These are phyloP conservation scores for Chaetomidium leptoderma DNA, from an alignment of 495 filamentous ascomycete species.

Conservation along the genomic window DNA sequence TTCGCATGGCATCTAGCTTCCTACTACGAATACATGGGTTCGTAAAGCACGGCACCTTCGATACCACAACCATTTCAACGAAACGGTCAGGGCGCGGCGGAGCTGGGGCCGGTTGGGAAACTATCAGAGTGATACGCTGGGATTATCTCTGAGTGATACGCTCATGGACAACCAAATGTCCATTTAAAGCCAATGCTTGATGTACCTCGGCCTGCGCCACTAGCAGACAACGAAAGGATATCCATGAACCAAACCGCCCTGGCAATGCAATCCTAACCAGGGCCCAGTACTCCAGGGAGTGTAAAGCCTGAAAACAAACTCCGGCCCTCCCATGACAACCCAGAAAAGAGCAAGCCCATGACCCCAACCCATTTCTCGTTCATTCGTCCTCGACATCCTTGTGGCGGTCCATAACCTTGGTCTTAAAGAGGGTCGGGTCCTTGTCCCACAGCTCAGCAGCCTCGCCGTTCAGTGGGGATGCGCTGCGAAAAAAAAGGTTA, in stretches of 20 bases:
- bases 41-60: constrained; percentile 35
- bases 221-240: constrained; percentile 31
- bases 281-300: constrained; percentile 24
- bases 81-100: constrained; percentile 18
- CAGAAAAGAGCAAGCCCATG: constrained; percentile 10
- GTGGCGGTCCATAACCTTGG: constrained; percentile 55
- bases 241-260: constrained; percentile 34
- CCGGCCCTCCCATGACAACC: constrained; percentile 38
- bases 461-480: constrained; percentile 92
- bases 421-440: constrained; percentile 81
- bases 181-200: constrained; percentile 32
- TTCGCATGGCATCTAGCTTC: constrained; percentile 52
- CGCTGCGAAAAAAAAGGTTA: constrained; percentile 47
- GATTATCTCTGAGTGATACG: constrained; percentile 29
- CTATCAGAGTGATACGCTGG: constrained; percentile 22
- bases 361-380: constrained; percentile 13
- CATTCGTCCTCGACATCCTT: constrained; percentile 55
- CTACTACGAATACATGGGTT: constrained; percentile 47
- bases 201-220: constrained; percentile 28
- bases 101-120: constrained; percentile 3
- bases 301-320: constrained; percentile 30
- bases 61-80: constrained; percentile 29
- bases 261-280: constrained; percentile 31
- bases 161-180: constrained; percentile 29
- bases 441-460: constrained; percentile 95